Conservation (phyloP, 2,329 filamentous ascomycete species). For the Verticillium klebahnii region DNA sequence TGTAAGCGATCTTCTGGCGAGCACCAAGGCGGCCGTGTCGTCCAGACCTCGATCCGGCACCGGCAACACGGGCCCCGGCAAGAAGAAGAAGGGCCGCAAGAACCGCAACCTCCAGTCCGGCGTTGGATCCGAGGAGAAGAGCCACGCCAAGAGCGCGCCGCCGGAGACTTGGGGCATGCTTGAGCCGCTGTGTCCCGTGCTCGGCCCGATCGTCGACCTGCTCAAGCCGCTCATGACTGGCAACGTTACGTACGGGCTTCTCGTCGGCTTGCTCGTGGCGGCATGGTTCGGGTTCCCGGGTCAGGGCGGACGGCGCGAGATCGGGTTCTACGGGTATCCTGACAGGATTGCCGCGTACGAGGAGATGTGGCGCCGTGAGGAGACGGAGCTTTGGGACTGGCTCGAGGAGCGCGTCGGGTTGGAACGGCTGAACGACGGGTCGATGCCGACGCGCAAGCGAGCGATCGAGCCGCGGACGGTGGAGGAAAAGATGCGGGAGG, state of each 20-base stretch:
- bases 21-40: conserved; percentile 68
- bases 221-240: conserved; percentile 67
- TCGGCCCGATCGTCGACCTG: conserved; percentile 67
- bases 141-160: conserved; percentile 34
- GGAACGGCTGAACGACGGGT: conserved; percentile 47
- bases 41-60: conserved; percentile 53
- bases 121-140: conserved; percentile 33
- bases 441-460: conserved; percentile 37
- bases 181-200: conserved; percentile 68
- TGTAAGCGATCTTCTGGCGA: conserved; percentile 72
- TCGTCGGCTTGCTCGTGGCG: conserved; percentile 68
- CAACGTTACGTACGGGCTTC: conserved; percentile 71
- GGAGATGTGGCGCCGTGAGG: conserved; percentile 85
- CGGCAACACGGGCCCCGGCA: conserved; percentile 41
- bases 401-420: conserved; percentile 80
- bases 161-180: conserved; percentile 67
- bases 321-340: conserved; percentile 41
- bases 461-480: conserved; percentile 42
- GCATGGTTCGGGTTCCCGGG: conserved; percentile 64
- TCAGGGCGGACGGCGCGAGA: conserved; percentile 16
- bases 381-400: conserved; percentile 90
- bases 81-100: conserved; percentile 59
- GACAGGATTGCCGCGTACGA: conserved; percentile 81
- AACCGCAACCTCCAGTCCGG: conserved; percentile 40
- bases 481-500: conserved; percentile 54